Evolutionary conservation across 139 green algal genomes (phyloP), one percentile per base, ranked within the genome.

Genomic region (Chlorella ohadii): DNA sequence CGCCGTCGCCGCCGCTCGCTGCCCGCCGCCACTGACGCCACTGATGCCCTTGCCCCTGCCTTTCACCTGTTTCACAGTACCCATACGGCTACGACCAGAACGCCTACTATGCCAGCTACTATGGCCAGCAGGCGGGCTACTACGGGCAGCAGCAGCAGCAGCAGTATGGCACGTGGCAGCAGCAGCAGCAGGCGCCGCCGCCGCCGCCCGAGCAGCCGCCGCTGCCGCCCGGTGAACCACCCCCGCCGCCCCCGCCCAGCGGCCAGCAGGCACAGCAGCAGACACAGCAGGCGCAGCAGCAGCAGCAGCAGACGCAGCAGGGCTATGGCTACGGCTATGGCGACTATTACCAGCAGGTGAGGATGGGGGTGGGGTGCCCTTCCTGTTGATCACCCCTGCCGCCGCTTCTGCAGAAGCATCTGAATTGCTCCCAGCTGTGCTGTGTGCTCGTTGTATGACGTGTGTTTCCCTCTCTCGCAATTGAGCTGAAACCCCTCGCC

Each of bases 101-200:
- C n/a, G 64, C 64, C 12, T 71, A 71, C 13, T 71, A 71, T 11
- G 31, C 13, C 31, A 34, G 64, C 64, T 71, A 71, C 19, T 71
- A 71, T 15, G 64, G 64, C 2, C 70, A 77, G 70, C 55, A 79
- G 72, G n/a, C n/a, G n/a, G n/a, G n/a, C n/a, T 71, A 71, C 19
- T 71, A 71, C 31, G 64, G 64, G 13, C 70, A 77, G 70, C 55
- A 79, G 72, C 72, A 66, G 38, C 31, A 78, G 15, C 28, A 36
- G n/a, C 72, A 78, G 72, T 33, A 78, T 17, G 23, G 36, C 64
- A 19, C 74, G 11, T 81, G 47, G 38, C 61, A 81, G 39, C 38
- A 47, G 68, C 47, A 75, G 36, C 38, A 47, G 13, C 36, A 47
- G 36, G 38, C 68, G 51, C 7, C 44, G 44, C 12, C 51, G 51